Conservation (phyloP, 2,329 filamentous ascomycete species). For the Nemania abortiva region DNA sequence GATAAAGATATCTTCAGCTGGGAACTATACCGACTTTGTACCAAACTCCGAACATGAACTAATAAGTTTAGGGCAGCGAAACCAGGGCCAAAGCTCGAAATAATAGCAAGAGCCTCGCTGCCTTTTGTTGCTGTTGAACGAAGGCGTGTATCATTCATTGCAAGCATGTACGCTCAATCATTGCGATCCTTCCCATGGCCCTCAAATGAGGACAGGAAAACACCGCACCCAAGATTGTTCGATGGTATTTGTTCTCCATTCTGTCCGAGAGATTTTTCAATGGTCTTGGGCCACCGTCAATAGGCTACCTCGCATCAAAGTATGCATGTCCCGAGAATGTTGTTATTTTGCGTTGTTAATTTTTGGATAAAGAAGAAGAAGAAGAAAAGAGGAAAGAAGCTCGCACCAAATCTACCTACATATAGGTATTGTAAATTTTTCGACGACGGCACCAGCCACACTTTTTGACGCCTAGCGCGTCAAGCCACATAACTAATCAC, state of each 20-base stretch:
- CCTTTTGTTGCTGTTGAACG: not conserved
- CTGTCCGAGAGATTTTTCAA: slow-evolving; percentile 60
- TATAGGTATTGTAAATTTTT: slow-evolving; percentile 27
- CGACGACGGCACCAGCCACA: slow-evolving; percentile 37
- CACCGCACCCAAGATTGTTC: slow-evolving; percentile 72
- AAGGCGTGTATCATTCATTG: slow-evolving; percentile 55
- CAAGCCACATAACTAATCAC: slow-evolving; percentile 14
- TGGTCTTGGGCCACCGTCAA: slow-evolving; percentile 62
- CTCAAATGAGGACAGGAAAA: slow-evolving; percentile 57
- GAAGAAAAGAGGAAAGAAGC: slow-evolving; percentile 18
- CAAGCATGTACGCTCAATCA: slow-evolving; percentile 67
- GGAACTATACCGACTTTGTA: too few relatives aligned
- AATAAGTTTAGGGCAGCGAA: too few relatives aligned
- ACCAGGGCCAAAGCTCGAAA: too few relatives aligned
- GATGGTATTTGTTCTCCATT: slow-evolving; percentile 65
- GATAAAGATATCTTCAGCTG: too few relatives aligned
- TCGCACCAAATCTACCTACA: not conserved
- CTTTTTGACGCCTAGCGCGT: not conserved
- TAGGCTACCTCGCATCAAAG: slow-evolving; percentile 62
- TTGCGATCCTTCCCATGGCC: slow-evolving; percentile 68
- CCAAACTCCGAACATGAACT: too few relatives aligned
- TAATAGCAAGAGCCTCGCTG: not conserved
- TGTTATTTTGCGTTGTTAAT: slow-evolving; percentile 62
- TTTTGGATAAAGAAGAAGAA: slow-evolving; percentile 52
- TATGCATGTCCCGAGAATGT: slow-evolving; percentile 60